These are phyloP conservation scores for Sporothrix pseudoabietina DNA, from an alignment of 2,329 filamentous ascomycete genomes.

Conservation along the genomic window DNA sequence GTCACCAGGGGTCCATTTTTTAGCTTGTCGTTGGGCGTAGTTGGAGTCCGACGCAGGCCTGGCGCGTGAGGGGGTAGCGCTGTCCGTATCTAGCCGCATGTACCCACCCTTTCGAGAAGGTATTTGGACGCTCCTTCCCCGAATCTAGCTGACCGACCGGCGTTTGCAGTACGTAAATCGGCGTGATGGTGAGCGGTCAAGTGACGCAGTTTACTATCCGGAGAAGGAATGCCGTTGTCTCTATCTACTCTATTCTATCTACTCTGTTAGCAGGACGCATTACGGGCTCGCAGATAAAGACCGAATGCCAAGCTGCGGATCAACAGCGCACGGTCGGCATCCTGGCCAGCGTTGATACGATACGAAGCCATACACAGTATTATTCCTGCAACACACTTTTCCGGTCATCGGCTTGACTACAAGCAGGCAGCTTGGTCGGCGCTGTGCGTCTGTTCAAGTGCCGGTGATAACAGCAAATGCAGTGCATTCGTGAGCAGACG, in stretches of 20 bases:
- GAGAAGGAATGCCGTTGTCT: neutral
- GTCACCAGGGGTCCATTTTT: constrained; percentile 14
- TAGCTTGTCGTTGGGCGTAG: constrained; percentile 12
- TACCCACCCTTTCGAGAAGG: constrained; percentile 25
- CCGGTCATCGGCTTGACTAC: neutral
- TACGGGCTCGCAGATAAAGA: neutral
- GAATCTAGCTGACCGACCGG: neutral
- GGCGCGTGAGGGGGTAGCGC: constrained; percentile 11
- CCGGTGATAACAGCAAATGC: neutral
- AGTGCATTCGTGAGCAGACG: too few species aligned
- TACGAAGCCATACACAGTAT: neutral
- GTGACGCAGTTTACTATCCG: neutral
- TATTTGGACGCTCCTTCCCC: neutral
- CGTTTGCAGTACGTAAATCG: constrained; percentile 25
- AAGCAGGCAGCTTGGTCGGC: neutral
- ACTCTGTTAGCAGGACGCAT: neutral
- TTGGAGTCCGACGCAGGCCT: neutral
- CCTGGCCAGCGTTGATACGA: neutral
- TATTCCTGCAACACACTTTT: neutral
- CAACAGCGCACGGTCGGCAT: neutral
- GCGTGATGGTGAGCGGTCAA: neutral
- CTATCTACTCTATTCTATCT: neutral
- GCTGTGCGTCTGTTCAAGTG: neutral
- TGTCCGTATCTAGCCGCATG: constrained; percentile 27
- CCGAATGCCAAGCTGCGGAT: neutral